Evolutionary conservation across 495 filamentous ascomycete genomes (phyloP).

Genomic region (Parathielavia hyrcaniae): DNA sequence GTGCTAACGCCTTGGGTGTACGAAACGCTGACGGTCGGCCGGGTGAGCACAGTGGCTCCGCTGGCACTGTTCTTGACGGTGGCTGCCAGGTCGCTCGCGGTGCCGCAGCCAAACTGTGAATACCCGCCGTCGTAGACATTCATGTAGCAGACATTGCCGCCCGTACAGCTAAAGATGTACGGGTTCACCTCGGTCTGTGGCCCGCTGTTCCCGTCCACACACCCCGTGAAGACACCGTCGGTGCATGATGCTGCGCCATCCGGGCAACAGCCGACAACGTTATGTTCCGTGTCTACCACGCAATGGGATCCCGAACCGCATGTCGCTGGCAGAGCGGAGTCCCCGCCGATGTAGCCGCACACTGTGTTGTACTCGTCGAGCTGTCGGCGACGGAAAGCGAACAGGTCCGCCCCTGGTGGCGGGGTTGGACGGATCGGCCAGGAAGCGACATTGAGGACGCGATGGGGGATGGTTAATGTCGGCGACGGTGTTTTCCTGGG

Average conservation of each 20-base stretch:
- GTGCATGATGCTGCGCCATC: constrained; percentile 41
- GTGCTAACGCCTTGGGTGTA: constrained; percentile 31
- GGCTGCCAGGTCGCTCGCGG: constrained; percentile 38
- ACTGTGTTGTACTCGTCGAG: constrained; percentile 35
- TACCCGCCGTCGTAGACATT: constrained; percentile 46
- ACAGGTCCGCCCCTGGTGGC: constrained; percentile 29
- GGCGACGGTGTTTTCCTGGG: constrained; percentile 20
- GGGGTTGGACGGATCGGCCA: constrained; percentile 40
- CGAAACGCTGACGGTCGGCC: constrained; percentile 28
- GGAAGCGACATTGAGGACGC: constrained; percentile 39
- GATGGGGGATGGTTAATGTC: constrained; percentile 38
- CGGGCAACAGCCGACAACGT: constrained; percentile 46
- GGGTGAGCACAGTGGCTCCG: constrained; percentile 31
- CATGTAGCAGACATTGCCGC: constrained; percentile 40
- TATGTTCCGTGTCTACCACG: constrained; percentile 40
- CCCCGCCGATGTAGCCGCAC: constrained; percentile 44
- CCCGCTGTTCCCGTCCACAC: constrained; percentile 42
- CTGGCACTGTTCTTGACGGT: constrained; percentile 38
- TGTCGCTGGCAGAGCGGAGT: constrained; percentile 41
- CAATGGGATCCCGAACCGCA: constrained; percentile 47
- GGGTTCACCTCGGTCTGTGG: constrained; percentile 46
- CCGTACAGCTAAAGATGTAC: constrained; percentile 44
- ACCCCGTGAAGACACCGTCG: constrained; percentile 44
- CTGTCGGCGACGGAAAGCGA: constrained; percentile 36
- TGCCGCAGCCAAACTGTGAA: constrained; percentile 46